Conservation (phyloP, 768 basidiomycete species). For the Suillus placidus region DNA sequence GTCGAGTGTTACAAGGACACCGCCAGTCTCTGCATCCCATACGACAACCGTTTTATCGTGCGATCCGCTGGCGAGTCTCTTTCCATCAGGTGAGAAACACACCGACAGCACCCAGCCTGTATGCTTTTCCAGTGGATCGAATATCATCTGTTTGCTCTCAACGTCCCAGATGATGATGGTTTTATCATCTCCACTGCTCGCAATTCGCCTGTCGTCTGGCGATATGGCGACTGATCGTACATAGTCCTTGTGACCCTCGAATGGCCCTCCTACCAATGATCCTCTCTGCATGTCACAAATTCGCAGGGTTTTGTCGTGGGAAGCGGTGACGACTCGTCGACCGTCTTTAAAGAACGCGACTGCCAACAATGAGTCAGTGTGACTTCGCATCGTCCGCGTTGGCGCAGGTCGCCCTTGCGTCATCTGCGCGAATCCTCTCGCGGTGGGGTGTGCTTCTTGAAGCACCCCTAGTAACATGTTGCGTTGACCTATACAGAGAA, state of each 20-base stretch:
- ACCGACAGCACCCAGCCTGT: slow-evolving; percentile 6
- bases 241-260: slow-evolving; percentile 32
- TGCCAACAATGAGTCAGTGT: slow-evolving; percentile 32
- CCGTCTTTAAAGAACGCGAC: slow-evolving; percentile 35
- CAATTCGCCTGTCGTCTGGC: slow-evolving; percentile 33
- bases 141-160: slow-evolving; percentile 26
- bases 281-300: slow-evolving; percentile 30
- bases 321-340: slow-evolving; percentile 27
- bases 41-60: slow-evolving; percentile 1
- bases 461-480: not conserved
- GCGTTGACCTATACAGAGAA: not conserved
- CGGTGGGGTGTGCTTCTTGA: not conserved
- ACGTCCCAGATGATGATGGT: slow-evolving; percentile 36
- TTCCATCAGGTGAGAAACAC: slow-evolving; percentile 13
- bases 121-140: slow-evolving; percentile 26
- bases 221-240: slow-evolving; percentile 37
- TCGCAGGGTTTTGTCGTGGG: slow-evolving; percentile 33
- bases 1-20: slow-evolving; percentile 1
- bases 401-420: not conserved
- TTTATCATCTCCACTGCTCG: slow-evolving; percentile 35
- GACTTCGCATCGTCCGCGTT: slow-evolving; percentile 14
- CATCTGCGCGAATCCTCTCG: not conserved
- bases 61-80: slow-evolving; percentile 14
- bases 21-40: slow-evolving; percentile 13
- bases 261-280: slow-evolving; percentile 26